Evolutionary conservation across 805 yeast species (phyloP), one percentile per base, ranked within the genome.

Genomic region (Candida manassasensis): DNA sequence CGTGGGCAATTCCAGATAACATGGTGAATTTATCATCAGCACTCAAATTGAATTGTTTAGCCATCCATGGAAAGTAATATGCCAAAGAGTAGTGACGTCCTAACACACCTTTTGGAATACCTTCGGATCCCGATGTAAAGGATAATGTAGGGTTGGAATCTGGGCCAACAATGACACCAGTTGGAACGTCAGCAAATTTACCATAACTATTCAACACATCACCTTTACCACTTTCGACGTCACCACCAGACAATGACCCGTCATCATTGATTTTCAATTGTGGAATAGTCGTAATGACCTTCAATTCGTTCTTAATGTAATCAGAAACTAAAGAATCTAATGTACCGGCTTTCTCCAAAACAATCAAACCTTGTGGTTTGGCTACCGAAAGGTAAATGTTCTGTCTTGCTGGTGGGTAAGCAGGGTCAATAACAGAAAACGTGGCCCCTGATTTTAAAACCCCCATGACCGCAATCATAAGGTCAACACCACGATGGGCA

Each of bases 61-160:
- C 72, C 99, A 93, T 93, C 99, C 99, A 93, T 24, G 95, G 95
- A 75, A 93, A 93, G 64, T 93, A 93, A 67, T 93, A 93, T 2
- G 98, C 96, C 42, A 93, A 69, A 0, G 97, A 90, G 63, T 80
- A 94, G 55, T 93, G 99, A 65, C 99, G 84, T 34, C 99, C 99
- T 41, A 88, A 73, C 16, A 93, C 99, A 69, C 99, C 99, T 64
- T 93, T 93, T 48, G 99, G 99, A 44, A 90, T 71, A 59, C 99
- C 99, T 61, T 93, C 99, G 5, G 96, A 85, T 21, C 99, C 99
- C 14, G 96, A 85, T 4, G 99, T 93, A 65, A 93, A 93, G 0
- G 96, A 84, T 35, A 93, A 70, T 6, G 99, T 93, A 33, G 99
- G 99, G 52, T 90, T 90, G 26, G 93, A 82, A 58, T 93, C 99